Base-by-base conservation (phyloP, 2,329 filamentous ascomycete species). In the Didymella segeticola region DNA sequence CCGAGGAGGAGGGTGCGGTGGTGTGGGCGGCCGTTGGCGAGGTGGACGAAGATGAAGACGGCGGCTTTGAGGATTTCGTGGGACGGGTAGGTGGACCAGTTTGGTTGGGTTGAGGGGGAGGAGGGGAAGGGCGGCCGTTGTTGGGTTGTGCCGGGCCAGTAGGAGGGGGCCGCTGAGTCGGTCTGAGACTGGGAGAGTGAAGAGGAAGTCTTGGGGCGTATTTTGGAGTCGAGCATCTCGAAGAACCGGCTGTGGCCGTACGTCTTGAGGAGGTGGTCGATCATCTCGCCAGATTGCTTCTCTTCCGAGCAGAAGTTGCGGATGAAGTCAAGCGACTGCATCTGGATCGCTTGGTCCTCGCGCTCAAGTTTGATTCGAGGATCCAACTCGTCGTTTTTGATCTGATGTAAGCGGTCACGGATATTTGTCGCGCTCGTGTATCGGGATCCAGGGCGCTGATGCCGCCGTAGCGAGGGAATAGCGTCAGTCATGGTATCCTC, bases 321-420 rank as follows among this genome's bases (percentile, higher is more conserved):
- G 58, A 99, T 86, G 63, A 98, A 89, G 64, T 96, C 89, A 15
- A 98, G 83, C 0, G 89, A 90, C 75, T 98, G 93, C 70, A 96
- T 91, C 75, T 98, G 93, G 23, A 97, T 89, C 2, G 88, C 87
- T 30, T 93, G 81, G 61, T 96, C 90, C 61, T 96, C 89, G 61
- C 87, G 87, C 46, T 88, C 84, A 15, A 88, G 86, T 68, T 87
- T 87, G 25, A 86, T 82, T 20, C 82, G 80, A 19, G 87, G 84
- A 57, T 89, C 88, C 38, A 87, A 77, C 68, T 95, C 90, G 12
- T 83, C 80, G 45, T 90, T 87, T 53, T 86, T 69, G 22, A 80
- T 78, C 5, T 76, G 74, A 26, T 76, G 75, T 12, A 80, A 72
- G 2, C 77, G 71, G 17, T 78, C 70, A 37, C 68, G 71, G 17